Evolutionary conservation across 1,139 yeast species (phyloP), one percentile per base, ranked within the genome.

Genomic region (Geotrichum histeridarum): DNA sequence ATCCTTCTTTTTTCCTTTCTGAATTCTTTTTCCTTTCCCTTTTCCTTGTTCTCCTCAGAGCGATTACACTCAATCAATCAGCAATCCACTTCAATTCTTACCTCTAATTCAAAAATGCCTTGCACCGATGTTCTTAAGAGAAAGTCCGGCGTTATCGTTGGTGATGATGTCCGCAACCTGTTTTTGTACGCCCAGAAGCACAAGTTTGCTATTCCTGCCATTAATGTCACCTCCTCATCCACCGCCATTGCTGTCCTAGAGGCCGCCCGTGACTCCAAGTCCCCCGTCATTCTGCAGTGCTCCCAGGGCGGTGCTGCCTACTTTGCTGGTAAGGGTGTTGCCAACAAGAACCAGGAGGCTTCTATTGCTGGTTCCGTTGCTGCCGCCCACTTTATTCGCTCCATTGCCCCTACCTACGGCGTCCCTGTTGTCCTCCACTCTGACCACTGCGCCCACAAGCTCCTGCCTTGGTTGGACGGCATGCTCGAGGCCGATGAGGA

Each of bases 221-320:
- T 93, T 73, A 93, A 93, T 76, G 97, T 93, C 60, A 93, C 99
- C 63, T 88, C 98, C 39, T 90, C 98, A 42, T 91, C 98, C 55
- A 91, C 97, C 62, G 98, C 84, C 59, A 94, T 93, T 69, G 90
- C 98, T 67, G 94, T 97, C 65, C 81, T 93, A 72, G 99, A 93
- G 79, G 95, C 99, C 66, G 99, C 99, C 60, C 88, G 99, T 77
- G 98, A 93, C 79, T 75, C 74, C 79, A 86, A 86, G 75, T 79
- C 96, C 59, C 99, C 99, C 77, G 90, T 93, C 77, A 89, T 93
- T 73, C 79, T 93, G 73, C 99, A 93, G 79, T 83, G 91, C 66
- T 93, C 98, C 61, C 91, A 93, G 76, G 99, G 99, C 78, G 99
- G 99, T 80, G 95, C 99, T 66, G 99, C 98, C 63, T 93, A 82